A percentile compares a stretch with the other conserved stretches of the same genome.
Evolutionary conservation across 2,329 filamentous ascomycete genomes (phyloP).

Genomic region (Aspergillus jensenii): DNA sequence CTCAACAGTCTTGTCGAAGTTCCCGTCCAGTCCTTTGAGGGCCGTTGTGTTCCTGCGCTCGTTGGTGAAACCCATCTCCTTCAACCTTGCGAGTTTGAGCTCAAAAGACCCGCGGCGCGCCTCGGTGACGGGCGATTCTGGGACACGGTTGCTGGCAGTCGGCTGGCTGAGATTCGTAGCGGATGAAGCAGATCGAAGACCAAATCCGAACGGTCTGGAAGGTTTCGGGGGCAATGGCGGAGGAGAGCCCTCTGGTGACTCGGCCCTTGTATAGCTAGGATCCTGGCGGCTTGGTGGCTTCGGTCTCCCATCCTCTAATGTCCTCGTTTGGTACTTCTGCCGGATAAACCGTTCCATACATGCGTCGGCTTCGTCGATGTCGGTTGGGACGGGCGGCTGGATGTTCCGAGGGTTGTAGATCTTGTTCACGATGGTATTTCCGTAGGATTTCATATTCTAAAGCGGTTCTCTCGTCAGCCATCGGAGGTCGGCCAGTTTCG

Average conservation of each 20-base stretch:
- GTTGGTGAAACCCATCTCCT: constrained; percentile 91
- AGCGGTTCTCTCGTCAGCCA: neutral
- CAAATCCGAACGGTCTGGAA: constrained; percentile 61
- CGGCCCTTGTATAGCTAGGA: constrained; percentile 52
- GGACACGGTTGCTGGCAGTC: constrained; percentile 54
- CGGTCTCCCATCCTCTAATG: constrained; percentile 49
- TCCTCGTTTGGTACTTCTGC: constrained; percentile 80
- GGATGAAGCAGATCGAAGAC: constrained; percentile 68
- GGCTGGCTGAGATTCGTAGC: constrained; percentile 63
- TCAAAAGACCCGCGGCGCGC: constrained; percentile 52
- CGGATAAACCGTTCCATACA: constrained; percentile 95
- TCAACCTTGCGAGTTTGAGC: constrained; percentile 71
- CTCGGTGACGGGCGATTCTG: constrained; percentile 27
- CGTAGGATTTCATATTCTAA: constrained; percentile 90
- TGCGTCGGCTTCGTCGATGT: constrained; percentile 87
- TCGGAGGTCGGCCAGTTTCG: neutral
- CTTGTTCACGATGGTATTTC: constrained; percentile 82
- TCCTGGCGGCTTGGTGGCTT: constrained; percentile 53
- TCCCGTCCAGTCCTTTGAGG: constrained; percentile 78
- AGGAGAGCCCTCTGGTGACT: constrained; percentile 54
- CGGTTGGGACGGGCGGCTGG: constrained; percentile 80
- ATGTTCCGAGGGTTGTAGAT: constrained; percentile 84
- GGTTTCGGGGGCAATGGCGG: constrained; percentile 61
- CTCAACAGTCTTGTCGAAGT: constrained; percentile 83
- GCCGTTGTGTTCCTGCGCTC: constrained; percentile 77